These are phyloP conservation scores for Rugosomyces carneus DNA, from an alignment of 1,284 basidiomycete species.

Conservation along the genomic window DNA sequence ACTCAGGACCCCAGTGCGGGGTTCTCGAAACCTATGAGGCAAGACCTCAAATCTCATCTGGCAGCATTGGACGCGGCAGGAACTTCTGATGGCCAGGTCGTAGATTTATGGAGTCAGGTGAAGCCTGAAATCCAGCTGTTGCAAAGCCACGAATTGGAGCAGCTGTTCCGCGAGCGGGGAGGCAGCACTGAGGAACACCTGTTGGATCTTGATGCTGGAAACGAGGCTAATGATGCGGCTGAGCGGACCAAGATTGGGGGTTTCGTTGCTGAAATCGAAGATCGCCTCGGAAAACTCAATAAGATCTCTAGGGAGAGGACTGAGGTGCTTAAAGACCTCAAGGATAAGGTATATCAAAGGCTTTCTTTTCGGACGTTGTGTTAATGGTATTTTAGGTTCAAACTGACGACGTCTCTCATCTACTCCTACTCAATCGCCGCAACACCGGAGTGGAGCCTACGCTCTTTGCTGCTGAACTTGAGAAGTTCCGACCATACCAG, in stretches of 20 bases:
- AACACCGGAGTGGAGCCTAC: slow-evolving; percentile 81
- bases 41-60: slow-evolving; percentile 78
- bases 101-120: slow-evolving; percentile 69
- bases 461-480: slow-evolving; percentile 88
- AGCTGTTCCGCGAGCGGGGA: slow-evolving; percentile 56
- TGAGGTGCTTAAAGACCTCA: slow-evolving; percentile 88
- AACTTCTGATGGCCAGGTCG: slow-evolving; percentile 75
- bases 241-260: slow-evolving; percentile 63
- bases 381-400: slow-evolving; percentile 59
- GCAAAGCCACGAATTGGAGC: slow-evolving; percentile 60
- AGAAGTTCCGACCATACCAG: slow-evolving; percentile 93
- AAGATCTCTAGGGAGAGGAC: slow-evolving; percentile 82
- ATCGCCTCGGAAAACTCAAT: slow-evolving; percentile 67
- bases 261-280: slow-evolving; percentile 73
- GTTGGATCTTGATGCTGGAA: slow-evolving; percentile 67
- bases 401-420: slow-evolving; percentile 93
- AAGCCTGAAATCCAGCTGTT: slow-evolving; percentile 66
- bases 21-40: slow-evolving; percentile 66
- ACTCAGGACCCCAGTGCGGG: slow-evolving; percentile 83
- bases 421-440: slow-evolving; percentile 87
- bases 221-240: slow-evolving; percentile 57
- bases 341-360: slow-evolving; percentile 67
- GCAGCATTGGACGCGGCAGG: slow-evolving; percentile 74
- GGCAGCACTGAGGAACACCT: slow-evolving; percentile 44
- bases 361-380: background rate